A percentile compares a stretch with the other conserved stretches of the same genome.
Evolutionary conservation across 2,329 filamentous ascomycete genomes (phyloP).

Genomic region (Kalmusia sp.): DNA sequence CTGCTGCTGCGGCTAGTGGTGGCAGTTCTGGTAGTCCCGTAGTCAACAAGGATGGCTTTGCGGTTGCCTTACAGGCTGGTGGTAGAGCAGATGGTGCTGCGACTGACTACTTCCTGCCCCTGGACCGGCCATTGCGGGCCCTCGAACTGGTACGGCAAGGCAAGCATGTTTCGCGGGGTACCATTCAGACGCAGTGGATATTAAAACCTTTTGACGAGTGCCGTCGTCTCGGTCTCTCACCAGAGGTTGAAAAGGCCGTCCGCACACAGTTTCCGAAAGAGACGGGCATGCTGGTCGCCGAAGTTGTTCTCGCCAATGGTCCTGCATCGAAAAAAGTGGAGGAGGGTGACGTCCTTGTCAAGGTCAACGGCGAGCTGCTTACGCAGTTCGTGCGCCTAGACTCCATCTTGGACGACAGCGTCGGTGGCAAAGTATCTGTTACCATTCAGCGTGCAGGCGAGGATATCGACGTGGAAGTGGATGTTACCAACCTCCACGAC

Average conservation of each 20-base stretch:
- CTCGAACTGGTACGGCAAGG: slow-evolving; percentile 83
- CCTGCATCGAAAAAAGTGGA: slow-evolving; percentile 87
- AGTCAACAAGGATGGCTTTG: slow-evolving; percentile 91
- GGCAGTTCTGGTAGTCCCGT: slow-evolving; percentile 98
- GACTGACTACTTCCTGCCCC: slow-evolving; percentile 94
- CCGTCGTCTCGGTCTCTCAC: slow-evolving; percentile 81
- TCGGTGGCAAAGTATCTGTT: slow-evolving; percentile 78
- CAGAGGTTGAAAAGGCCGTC: slow-evolving; percentile 85
- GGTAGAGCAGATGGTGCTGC: slow-evolving; percentile 93
- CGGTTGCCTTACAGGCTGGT: slow-evolving; percentile 91
- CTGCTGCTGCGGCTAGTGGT: slow-evolving; percentile 93
- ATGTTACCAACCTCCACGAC: slow-evolving; percentile 86
- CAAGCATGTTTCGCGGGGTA: slow-evolving; percentile 81
- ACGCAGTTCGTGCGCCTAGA: slow-evolving; percentile 93
- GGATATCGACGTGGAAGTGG: slow-evolving; percentile 82
- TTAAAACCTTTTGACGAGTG: slow-evolving; percentile 98
- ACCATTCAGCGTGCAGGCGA: slow-evolving; percentile 88
- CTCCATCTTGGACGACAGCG: slow-evolving; percentile 87
- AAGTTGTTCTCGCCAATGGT: slow-evolving; percentile 90
- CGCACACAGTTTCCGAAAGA: slow-evolving; percentile 87
- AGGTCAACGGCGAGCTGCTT: slow-evolving; percentile 90
- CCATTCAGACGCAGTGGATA: slow-evolving; percentile 98
- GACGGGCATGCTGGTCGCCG: slow-evolving; percentile 95
- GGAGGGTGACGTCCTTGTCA: slow-evolving; percentile 91
- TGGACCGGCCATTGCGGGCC: slow-evolving; percentile 88